These are phyloP conservation scores for Aspergillus viridinutans DNA, from an alignment of 2,329 filamentous ascomycete genomes.

Conservation along the genomic window DNA sequence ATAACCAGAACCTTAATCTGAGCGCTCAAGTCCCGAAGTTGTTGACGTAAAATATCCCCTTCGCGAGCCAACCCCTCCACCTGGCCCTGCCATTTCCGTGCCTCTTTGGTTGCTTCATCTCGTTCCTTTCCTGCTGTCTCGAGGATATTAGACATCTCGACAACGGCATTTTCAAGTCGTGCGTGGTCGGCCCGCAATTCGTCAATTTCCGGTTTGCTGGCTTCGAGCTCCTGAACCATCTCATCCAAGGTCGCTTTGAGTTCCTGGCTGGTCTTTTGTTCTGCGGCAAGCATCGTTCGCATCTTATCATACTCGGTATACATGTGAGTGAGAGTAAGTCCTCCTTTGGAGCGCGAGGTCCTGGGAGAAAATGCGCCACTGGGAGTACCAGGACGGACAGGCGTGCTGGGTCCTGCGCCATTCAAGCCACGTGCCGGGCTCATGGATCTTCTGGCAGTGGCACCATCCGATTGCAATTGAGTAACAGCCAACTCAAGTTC, in stretches of 20 bases:
- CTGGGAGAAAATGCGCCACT: constrained; percentile 50
- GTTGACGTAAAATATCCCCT: constrained; percentile 73
- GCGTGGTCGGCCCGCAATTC: constrained; percentile 79
- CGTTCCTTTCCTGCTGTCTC: constrained; percentile 78
- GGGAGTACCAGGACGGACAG: constrained; percentile 49
- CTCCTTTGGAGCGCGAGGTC: constrained; percentile 50
- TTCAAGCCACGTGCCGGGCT: constrained; percentile 53
- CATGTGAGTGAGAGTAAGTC: constrained; percentile 59
- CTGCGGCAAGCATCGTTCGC: constrained; percentile 66
- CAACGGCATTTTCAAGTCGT: constrained; percentile 72
- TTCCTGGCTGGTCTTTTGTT: constrained; percentile 70
- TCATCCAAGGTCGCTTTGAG: constrained; percentile 76
- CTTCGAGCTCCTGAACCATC: constrained; percentile 79
- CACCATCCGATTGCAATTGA: constrained; percentile 54
- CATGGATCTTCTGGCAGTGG: constrained; percentile 43
- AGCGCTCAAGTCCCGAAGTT: constrained; percentile 81
- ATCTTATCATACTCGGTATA: constrained; percentile 59
- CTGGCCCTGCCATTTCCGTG: constrained; percentile 73
- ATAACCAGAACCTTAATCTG: constrained; percentile 89
- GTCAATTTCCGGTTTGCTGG: constrained; percentile 80
- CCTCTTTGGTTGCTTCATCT: constrained; percentile 71
- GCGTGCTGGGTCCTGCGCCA: constrained; percentile 46
- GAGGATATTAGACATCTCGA: constrained; percentile 77
- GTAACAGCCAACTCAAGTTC: constrained; percentile 63
- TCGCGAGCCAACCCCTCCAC: constrained; percentile 61